Conservation (phyloP, 768 basidiomycete species). For the Xerocomellus chrysenteron region DNA sequence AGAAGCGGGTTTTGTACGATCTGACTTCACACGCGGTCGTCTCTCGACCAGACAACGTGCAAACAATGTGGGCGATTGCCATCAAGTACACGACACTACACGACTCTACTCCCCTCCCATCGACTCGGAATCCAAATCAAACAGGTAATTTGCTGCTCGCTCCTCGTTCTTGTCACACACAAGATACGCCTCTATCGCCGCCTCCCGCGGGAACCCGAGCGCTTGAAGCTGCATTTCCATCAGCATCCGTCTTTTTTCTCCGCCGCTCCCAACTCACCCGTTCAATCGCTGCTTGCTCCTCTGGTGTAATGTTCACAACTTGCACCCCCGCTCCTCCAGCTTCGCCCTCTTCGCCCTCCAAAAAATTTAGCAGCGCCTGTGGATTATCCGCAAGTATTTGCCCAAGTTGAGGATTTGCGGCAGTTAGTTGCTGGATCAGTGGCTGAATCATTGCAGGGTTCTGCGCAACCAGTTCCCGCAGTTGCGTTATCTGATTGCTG, state of each 20-base stretch:
- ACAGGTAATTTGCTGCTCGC: constrained; percentile 90
- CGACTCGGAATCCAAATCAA: constrained; percentile 46
- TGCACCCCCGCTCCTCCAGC: constrained; percentile 35
- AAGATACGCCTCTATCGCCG: constrained; percentile 87
- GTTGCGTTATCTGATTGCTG: constrained; percentile 65
- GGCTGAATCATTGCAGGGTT: constrained; percentile 82
- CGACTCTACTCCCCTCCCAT: constrained; percentile 41
- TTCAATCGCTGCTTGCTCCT: constrained; percentile 86
- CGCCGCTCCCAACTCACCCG: constrained; percentile 56
- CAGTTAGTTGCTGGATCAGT: constrained; percentile 78
- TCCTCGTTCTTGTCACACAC: constrained; percentile 98
- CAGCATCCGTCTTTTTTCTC: not conserved
- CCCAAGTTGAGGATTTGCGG: constrained; percentile 72
- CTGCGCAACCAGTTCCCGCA: constrained; percentile 68
- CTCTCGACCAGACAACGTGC: constrained; percentile 17
- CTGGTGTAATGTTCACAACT: constrained; percentile 75
- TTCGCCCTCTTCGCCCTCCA: constrained; percentile 44
- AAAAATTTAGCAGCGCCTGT: constrained; percentile 59
- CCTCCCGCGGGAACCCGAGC: constrained; percentile 82
- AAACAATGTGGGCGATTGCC: constrained; percentile 24
- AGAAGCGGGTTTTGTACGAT: constrained; percentile 30
- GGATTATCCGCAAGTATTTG: constrained; percentile 71
- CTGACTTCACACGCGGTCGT: constrained; percentile 26
- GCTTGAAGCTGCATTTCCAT: constrained; percentile 61
- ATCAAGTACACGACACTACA: not conserved